Conservation (phyloP, 257 asterid genomes). For the Hygrophila difformis region DNA sequence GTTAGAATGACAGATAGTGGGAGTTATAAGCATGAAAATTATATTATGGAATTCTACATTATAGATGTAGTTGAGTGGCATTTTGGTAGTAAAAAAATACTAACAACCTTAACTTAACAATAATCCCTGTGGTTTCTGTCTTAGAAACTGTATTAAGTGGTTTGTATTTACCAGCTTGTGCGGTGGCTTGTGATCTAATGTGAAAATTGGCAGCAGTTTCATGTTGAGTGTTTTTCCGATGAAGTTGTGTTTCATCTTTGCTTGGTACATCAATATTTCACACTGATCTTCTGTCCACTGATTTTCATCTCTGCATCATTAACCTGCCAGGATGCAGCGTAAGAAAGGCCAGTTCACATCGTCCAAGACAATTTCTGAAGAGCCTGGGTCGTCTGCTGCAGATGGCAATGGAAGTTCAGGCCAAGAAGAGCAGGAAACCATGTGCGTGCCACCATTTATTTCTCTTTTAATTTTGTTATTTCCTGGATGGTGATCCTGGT, state of each 20-base stretch:
- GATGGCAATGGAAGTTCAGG: constrained; percentile 57
- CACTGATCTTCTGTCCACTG: not conserved
- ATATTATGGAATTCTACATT: too few relatives aligned
- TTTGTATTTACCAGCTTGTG: too few relatives aligned
- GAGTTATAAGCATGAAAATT: too few relatives aligned
- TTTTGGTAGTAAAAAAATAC: too few relatives aligned
- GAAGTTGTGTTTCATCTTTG: constrained; percentile 1
- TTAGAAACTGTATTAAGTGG: too few relatives aligned
- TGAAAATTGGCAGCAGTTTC: not conserved
- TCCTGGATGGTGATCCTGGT: constrained; percentile 7
- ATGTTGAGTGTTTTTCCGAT: not conserved
- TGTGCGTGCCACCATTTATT: constrained; percentile 35
- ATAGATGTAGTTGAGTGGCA: too few relatives aligned
- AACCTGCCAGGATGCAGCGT: constrained; percentile 87
- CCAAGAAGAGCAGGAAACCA: constrained; percentile 85
- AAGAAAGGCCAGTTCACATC: constrained; percentile 98
- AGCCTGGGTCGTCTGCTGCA: constrained; percentile 71
- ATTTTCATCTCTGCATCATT: constrained; percentile 8
- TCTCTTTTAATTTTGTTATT: not conserved
- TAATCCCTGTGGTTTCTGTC: too few relatives aligned
- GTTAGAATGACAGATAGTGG: too few relatives aligned
- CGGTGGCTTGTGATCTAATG: not conserved
- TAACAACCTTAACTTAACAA: too few relatives aligned
- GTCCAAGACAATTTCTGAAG: constrained; percentile 65
- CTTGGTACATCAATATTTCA: constrained; percentile 1